phyloP scores from a whole-genome alignment of 768 basidiomycete species.

The Suillus subaureus region DNA sequence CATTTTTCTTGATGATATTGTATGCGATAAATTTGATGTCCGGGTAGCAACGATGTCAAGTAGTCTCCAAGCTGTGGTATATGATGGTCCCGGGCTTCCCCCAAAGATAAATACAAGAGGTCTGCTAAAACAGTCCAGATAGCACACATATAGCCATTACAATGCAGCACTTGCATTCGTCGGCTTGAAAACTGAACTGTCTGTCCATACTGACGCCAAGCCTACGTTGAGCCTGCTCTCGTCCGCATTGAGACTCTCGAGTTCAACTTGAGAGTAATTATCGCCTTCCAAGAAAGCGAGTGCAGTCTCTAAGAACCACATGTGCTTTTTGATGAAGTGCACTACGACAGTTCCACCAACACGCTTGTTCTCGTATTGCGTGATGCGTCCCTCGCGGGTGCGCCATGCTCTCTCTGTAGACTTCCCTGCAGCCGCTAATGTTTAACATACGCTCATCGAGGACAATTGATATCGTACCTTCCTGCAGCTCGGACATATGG shows the following conservation, averaged over 20 bases:
- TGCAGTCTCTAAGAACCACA: slow-evolving; percentile 96
- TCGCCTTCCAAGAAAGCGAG: slow-evolving; percentile 83
- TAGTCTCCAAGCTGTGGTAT: not conserved
- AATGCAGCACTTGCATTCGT: slow-evolving; percentile 15
- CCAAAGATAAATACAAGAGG: slow-evolving; percentile 2
- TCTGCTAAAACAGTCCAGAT: not conserved
- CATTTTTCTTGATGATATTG: not conserved
- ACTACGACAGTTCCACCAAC: slow-evolving; percentile 94
- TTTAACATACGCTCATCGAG: not conserved
- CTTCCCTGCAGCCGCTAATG: slow-evolving; percentile 43
- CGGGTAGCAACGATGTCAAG: not conserved
- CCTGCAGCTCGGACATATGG: slow-evolving; percentile 70
- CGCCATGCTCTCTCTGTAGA: slow-evolving; percentile 68
- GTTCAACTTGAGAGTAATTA: slow-evolving; percentile 57
- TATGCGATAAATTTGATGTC: not conserved
- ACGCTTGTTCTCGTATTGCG: slow-evolving; percentile 64
- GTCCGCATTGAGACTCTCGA: slow-evolving; percentile 18
- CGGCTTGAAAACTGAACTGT: slow-evolving; percentile 23
- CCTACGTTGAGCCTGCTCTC: slow-evolving; percentile 22
- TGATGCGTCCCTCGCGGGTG: slow-evolving; percentile 68
- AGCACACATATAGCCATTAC: slow-evolving; percentile 1
- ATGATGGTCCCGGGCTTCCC: not conserved
- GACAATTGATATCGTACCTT: slow-evolving; percentile 45
- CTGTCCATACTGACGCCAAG: slow-evolving; percentile 33
- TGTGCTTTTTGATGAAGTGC: slow-evolving; percentile 96